Evolutionary conservation across 768 basidiomycete genomes (phyloP).

Genomic region (Ramaria sp.): DNA sequence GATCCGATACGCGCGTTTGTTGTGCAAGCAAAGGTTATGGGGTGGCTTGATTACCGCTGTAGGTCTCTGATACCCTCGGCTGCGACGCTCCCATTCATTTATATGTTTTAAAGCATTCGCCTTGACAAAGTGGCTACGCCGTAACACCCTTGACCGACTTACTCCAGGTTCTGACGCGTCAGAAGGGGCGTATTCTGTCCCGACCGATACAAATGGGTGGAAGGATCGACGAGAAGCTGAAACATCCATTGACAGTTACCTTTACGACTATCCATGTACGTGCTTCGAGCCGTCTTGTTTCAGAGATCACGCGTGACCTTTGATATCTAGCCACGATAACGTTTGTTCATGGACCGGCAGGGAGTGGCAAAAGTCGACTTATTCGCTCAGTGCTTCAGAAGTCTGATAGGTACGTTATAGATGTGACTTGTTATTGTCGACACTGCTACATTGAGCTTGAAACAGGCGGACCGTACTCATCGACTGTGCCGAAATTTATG

Average conservation of each 20-base stretch:
- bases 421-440: neutral
- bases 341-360: conserved; percentile 76
- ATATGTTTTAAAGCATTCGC: conserved; percentile 41
- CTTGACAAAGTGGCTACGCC: conserved; percentile 67
- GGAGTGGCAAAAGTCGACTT: conserved; percentile 67
- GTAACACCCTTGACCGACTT: conserved; percentile 41
- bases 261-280: conserved; percentile 69
- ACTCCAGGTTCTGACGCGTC: neutral
- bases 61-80: conserved; percentile 10
- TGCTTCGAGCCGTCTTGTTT: conserved; percentile 2
- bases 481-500: conserved; percentile 70
- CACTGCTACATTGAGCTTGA: conserved; percentile 1
- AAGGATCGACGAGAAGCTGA: conserved; percentile 78
- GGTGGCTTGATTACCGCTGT: conserved; percentile 80
- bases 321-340: conserved; percentile 48
- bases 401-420: conserved; percentile 33
- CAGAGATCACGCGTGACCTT: conserved; percentile 1
- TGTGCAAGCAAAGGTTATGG: conserved; percentile 70
- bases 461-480: conserved; percentile 63
- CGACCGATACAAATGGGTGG: conserved; percentile 40
- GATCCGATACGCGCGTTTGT: conserved; percentile 83
- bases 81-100: neutral
- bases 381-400: conserved; percentile 42
- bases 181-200: neutral
- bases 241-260: conserved; percentile 52